phyloP scores from a whole-genome alignment of 306 rosid species.

The Fragaria ananassa region DNA sequence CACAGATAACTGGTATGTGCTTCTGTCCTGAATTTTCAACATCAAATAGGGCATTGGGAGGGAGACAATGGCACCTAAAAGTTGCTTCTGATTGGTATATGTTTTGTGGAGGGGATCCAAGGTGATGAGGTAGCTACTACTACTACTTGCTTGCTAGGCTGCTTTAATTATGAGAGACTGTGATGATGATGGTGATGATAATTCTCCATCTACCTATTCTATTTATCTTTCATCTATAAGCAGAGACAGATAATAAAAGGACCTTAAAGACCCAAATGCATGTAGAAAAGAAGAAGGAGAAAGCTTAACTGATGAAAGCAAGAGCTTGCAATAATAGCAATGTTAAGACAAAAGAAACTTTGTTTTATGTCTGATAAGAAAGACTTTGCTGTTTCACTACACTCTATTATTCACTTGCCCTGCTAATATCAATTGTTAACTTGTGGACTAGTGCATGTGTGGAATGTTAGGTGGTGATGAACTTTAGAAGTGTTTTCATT shows the following conservation, averaged over 20 bases:
- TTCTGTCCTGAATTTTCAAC: not conserved
- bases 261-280: not conserved
- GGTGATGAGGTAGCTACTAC: not conserved
- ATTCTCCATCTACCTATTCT: not conserved
- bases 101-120: conserved; percentile 1
- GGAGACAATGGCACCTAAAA: not conserved
- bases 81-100: not conserved
- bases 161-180: not conserved
- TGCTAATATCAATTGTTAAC: not conserved
- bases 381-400: not conserved
- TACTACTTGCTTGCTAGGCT: not conserved
- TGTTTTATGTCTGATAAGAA: not conserved
- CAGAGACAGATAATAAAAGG: not conserved
- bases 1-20: not conserved
- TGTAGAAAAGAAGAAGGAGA: not conserved
- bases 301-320: not conserved
- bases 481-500: not conserved
- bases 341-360: not conserved
- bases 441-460: not conserved
- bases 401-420: not conserved
- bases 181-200: not conserved
- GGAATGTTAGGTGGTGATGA: conserved; percentile 1
- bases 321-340: not conserved
- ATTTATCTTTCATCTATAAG: not conserved
- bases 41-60: not conserved